phyloP scores from a whole-genome alignment of 2,329 filamentous ascomycete species.

The Hymenoscyphus linearis region DNA sequence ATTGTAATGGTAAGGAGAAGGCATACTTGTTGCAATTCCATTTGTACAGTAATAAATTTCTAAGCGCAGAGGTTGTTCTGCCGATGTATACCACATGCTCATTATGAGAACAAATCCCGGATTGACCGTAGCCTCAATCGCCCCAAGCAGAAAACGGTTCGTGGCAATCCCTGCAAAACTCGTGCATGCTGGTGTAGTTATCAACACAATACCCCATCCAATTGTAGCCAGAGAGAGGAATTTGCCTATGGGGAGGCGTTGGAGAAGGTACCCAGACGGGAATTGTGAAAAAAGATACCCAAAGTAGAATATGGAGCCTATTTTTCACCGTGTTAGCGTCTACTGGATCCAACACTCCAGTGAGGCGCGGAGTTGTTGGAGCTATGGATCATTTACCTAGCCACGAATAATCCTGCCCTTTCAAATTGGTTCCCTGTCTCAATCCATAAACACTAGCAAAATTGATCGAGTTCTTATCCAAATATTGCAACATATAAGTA shows the following conservation, averaged over 20 bases:
- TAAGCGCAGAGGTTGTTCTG: slow-evolving; percentile 35
- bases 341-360: neutral
- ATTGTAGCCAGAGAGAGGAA: slow-evolving; percentile 41
- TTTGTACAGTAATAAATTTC: slow-evolving; percentile 37
- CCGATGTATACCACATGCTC: slow-evolving; percentile 37
- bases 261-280: slow-evolving; percentile 23
- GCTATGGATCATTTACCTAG: slow-evolving; percentile 13
- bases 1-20: neutral
- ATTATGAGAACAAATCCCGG: slow-evolving; percentile 40
- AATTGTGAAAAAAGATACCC: slow-evolving; percentile 26
- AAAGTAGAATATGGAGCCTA: slow-evolving; percentile 28
- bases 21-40: slow-evolving; percentile 31
- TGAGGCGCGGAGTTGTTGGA: too few relatives aligned
- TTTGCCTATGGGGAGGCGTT: slow-evolving; percentile 37
- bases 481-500: slow-evolving; percentile 55
- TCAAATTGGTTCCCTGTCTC: slow-evolving; percentile 15
- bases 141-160: slow-evolving; percentile 38
- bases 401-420: slow-evolving; percentile 29
- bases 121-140: slow-evolving; percentile 50
- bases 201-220: slow-evolving; percentile 41
- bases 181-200: slow-evolving; percentile 29
- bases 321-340: neutral
- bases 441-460: slow-evolving; percentile 40
- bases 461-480: slow-evolving; percentile 53
- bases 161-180: slow-evolving; percentile 41